A percentile compares a stretch with the other conserved stretches of the same genome.
phyloP scores from a whole-genome alignment of 1,139 yeast species.

The Wickerhamomyces sp. region DNA sequence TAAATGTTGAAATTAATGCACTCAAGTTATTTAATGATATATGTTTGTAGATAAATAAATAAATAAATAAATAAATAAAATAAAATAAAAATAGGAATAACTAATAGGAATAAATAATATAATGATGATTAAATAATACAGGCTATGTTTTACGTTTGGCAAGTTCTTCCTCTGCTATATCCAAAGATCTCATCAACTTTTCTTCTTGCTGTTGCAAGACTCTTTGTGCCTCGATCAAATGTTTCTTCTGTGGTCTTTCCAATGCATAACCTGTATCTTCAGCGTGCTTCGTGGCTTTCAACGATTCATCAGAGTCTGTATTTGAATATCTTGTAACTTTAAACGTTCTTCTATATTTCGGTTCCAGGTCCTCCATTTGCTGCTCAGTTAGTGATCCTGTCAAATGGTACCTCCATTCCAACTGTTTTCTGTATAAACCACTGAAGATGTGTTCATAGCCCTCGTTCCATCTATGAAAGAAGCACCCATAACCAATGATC shows the following conservation, averaged over 20 bases:
- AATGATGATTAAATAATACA: background rate
- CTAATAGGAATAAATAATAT: background rate
- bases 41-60: background rate
- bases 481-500: slow-evolving; percentile 53
- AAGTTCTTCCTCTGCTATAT: background rate
- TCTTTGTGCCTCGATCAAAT: slow-evolving; percentile 71
- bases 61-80: background rate
- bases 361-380: slow-evolving; percentile 61
- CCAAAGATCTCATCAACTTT: slow-evolving; percentile 49
- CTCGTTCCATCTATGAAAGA: slow-evolving; percentile 82
- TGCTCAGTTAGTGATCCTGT: slow-evolving; percentile 49
- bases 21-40: no score
- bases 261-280: slow-evolving; percentile 45
- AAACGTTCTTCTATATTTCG: slow-evolving; percentile 31
- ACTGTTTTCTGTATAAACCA: slow-evolving; percentile 58
- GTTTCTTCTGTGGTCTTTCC: slow-evolving; percentile 70
- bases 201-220: slow-evolving; percentile 70
- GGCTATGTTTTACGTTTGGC: background rate
- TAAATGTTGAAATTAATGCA: no score
- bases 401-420: slow-evolving; percentile 48
- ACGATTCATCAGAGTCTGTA: background rate
- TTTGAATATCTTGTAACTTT: slow-evolving; percentile 5
- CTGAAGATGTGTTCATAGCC: slow-evolving; percentile 75
- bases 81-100: background rate
- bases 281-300: slow-evolving; percentile 3